phyloP scores from a whole-genome alignment of 176 grass and related monocot species.

The Lolium rigidum region DNA sequence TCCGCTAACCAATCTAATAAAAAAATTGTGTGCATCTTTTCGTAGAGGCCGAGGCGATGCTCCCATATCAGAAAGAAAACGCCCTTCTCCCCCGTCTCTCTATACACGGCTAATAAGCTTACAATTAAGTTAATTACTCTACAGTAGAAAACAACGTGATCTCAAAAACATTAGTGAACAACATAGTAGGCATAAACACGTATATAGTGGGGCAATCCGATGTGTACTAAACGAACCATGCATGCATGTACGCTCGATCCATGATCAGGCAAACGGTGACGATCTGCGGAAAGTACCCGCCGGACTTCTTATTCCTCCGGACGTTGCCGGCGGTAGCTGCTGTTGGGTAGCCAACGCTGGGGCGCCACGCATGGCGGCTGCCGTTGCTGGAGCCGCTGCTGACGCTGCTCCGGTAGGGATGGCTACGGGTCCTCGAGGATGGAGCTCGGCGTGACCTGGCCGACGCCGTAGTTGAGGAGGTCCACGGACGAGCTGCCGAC shows the following conservation, averaged over 20 bases:
- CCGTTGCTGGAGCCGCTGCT: constrained; percentile 22
- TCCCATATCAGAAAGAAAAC: too few species aligned
- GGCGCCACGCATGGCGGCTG: neutral
- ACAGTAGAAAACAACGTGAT: too few species aligned
- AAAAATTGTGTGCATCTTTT: too few species aligned
- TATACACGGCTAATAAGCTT: too few species aligned
- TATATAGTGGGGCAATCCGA: constrained; percentile 8
- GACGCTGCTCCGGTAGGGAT: neutral
- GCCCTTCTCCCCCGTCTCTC: too few species aligned
- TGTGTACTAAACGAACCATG: constrained; percentile 32
- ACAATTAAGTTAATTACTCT: too few species aligned
- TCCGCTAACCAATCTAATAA: too few species aligned
- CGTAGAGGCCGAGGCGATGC: too few species aligned
- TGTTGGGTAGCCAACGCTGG: too few species aligned
- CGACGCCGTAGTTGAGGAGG: constrained; percentile 52
- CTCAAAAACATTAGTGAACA: constrained; percentile 26
- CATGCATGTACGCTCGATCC: neutral
- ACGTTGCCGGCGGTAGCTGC: neutral
- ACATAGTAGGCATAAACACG: neutral
- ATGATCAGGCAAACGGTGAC: constrained; percentile 58
- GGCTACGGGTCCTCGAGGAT: constrained; percentile 58
- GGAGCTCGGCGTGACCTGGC: constrained; percentile 35
- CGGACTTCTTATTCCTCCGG: constrained; percentile 49
- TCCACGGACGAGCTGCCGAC: constrained; percentile 54
- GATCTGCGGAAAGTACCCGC: constrained; percentile 62